Evolutionary conservation across 768 basidiomycete species (phyloP).

Genomic region (Tubosaeta sp.): DNA sequence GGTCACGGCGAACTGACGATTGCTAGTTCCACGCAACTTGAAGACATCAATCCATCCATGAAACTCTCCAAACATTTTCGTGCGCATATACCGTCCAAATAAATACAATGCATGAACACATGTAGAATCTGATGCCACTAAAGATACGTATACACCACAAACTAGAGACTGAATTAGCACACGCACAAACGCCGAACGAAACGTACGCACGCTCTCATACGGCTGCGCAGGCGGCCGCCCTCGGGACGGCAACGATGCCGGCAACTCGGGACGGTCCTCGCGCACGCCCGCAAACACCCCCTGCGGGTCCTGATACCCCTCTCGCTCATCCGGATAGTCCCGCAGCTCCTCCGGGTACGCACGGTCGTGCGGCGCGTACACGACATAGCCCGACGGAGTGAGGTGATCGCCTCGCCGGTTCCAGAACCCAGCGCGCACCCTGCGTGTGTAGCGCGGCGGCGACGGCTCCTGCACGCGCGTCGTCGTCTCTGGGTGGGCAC

Average conservation of each 20-base stretch:
- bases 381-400: slow-evolving; percentile 50
- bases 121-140: slow-evolving; percentile 4
- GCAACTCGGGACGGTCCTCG: slow-evolving; percentile 49
- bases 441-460: slow-evolving; percentile 27
- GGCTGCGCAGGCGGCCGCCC: slow-evolving; percentile 52
- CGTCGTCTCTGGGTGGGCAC: slow-evolving; percentile 13
- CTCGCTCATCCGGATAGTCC: slow-evolving; percentile 51
- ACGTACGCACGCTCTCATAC: slow-evolving; percentile 47
- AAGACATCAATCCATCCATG: too few species aligned
- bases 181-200: not conserved
- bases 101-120: slow-evolving; percentile 12
- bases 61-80: not conserved
- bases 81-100: slow-evolving; percentile 14
- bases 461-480: slow-evolving; percentile 27
- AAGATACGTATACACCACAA: slow-evolving; percentile 38
- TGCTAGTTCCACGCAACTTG: too few species aligned
- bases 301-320: slow-evolving; percentile 54
- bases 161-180: slow-evolving; percentile 23
- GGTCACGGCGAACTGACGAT: too few species aligned
- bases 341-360: slow-evolving; percentile 60
- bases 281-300: slow-evolving; percentile 41
- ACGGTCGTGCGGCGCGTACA: slow-evolving; percentile 56
- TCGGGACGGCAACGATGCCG: slow-evolving; percentile 54
- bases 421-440: slow-evolving; percentile 60
- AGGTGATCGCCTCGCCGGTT: slow-evolving; percentile 74